Base-by-base conservation (phyloP, 2,329 filamentous ascomycete species). In the Pestalotiopsis sp. region DNA sequence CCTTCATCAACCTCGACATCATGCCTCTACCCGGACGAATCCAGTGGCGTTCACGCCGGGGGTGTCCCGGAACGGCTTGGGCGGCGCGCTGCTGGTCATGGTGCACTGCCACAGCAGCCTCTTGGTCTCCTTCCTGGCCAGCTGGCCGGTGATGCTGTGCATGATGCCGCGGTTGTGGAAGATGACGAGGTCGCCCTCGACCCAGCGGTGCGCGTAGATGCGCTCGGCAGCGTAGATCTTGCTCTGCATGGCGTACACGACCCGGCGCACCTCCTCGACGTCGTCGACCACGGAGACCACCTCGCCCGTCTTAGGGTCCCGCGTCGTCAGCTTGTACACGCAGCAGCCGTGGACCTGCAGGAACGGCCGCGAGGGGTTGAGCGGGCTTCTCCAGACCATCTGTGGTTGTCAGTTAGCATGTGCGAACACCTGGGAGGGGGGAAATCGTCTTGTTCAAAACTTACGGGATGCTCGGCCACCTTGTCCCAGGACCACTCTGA, bases 131-230 rank as follows among this genome's bases (percentile, higher is more conserved):
- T 60, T n/a, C 31, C 27, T n/a, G n/a, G 20, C 57, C 17, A 60
- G 57, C 31, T 60, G 57, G 31, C 57, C 57, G 31, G 57, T 60
- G 23, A 60, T 60, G 57, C 57, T 60, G 57, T 60, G 57, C 57
- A 60, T 60, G 25, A 60, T 25, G 23, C 57, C 57, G 57, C 57
- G 57, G 57, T 60, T 60, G 57, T 60, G 57, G 57, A 60, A 60
- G 57, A 60, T 38, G 31, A 60, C 57, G 25, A 60, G 31, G 57
- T 60, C 57, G 31, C 57, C 57, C 57, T 60, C 57, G 7, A 60
- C 23, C 57, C 57, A 60, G 25, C 57, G 25, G 57, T 60, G 57
- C 17, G 57, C 57, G 57, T 60, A 60, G 23, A 60, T 60, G 57
- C 25, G 25, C 57, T 60, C 23, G 57, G 57, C 57, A 2, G 57